Percentiles rank a stretch among this genome's conserved stretches.
These are phyloP conservation scores for Aureobasidium uvarum DNA, from an alignment of 2,329 filamentous ascomycete genomes.

Conservation along the genomic window DNA sequence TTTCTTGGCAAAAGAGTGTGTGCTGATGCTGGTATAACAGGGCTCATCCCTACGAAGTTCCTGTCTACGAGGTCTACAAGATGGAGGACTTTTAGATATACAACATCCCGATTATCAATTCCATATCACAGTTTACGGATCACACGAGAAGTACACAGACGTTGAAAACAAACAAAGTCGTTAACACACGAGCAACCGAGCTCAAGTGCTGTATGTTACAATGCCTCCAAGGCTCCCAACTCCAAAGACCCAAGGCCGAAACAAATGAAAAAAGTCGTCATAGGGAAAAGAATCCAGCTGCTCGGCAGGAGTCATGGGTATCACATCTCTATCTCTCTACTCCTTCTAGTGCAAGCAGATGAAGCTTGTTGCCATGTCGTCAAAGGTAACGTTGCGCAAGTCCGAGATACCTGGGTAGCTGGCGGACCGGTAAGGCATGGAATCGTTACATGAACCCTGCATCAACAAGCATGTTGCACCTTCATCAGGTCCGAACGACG, in stretches of 20 bases:
- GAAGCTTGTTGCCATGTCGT: conserved; percentile 23
- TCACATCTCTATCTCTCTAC: neutral
- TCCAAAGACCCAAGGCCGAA: neutral
- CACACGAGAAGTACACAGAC: neutral
- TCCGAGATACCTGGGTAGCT: conserved; percentile 15
- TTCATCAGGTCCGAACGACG: conserved; percentile 18
- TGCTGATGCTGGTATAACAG: conserved; percentile 33
- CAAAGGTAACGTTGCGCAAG: conserved; percentile 5
- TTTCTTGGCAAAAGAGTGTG: neutral
- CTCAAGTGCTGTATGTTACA: conserved; percentile 4
- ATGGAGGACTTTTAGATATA: conserved; percentile 43
- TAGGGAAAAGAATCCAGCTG: neutral
- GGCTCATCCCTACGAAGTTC: conserved; percentile 49
- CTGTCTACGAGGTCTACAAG: conserved; percentile 49
- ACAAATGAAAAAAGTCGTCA: neutral
- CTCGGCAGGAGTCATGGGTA: neutral
- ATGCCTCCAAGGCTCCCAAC: neutral
- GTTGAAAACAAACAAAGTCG: neutral
- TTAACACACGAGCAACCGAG: conserved; percentile 6
- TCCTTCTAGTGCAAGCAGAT: conserved; percentile 4
- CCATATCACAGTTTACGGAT: neutral
- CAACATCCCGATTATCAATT: neutral
- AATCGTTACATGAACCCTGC: conserved; percentile 20
- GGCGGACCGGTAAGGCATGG: neutral
- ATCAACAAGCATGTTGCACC: conserved; percentile 19